phyloP scores from a whole-genome alignment of 257 asterid genomes.

The Capsicum rhomboideum region DNA sequence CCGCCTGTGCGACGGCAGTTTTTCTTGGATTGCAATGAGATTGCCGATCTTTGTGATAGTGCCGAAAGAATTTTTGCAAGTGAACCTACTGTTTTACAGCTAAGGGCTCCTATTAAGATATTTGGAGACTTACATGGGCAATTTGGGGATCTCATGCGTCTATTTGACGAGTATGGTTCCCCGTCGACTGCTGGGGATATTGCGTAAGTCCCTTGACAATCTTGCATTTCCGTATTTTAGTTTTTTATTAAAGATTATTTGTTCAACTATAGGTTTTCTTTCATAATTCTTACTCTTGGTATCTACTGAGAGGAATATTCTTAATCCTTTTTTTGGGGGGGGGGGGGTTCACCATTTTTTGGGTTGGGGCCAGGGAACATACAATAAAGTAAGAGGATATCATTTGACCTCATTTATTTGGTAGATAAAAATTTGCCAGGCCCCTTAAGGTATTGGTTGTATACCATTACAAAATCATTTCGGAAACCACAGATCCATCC shows the following conservation, averaged over 20 bases:
- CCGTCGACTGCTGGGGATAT: constrained; percentile 99
- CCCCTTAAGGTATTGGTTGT: background rate
- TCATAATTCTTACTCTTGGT: background rate
- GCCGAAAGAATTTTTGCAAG: constrained; percentile 90
- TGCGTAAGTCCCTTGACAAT: constrained; percentile 45
- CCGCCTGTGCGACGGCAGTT: constrained; percentile 98
- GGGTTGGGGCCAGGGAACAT: background rate
- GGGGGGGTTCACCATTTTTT: background rate
- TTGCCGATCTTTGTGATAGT: constrained; percentile 96
- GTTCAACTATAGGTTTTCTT: background rate
- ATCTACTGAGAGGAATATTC: background rate
- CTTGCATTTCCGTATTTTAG: background rate
- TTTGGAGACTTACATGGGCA: constrained; percentile 99
- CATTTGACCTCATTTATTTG: background rate
- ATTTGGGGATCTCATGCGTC: constrained; percentile 98
- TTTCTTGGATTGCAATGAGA: constrained; percentile 96
- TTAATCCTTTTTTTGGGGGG: background rate
- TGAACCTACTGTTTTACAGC: constrained; percentile 89
- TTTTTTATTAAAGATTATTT: background rate
- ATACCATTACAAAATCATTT: background rate
- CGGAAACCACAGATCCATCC: background rate
- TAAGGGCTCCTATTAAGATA: constrained; percentile 94
- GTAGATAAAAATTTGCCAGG: background rate
- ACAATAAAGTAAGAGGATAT: background rate
- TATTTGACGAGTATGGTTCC: constrained; percentile 96